Evolutionary conservation across 2,329 filamentous ascomycete genomes (phyloP), one percentile per base, ranked within the genome.

Genomic region (Arthrobotrys pseudoclavata): DNA sequence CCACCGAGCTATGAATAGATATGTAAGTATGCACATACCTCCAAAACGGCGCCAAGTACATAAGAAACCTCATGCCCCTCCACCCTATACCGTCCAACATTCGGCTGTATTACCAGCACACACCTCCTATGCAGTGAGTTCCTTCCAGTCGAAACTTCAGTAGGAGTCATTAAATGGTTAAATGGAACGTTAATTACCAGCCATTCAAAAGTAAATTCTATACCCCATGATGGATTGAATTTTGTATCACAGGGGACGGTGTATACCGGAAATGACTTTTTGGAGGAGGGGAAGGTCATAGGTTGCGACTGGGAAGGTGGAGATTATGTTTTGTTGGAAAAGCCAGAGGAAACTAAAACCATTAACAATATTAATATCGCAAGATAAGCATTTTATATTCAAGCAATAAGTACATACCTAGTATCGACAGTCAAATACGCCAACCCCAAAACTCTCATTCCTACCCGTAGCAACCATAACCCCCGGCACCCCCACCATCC

Each of bases 31-130:
- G 1, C 1, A 60, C 37, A 6, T 60, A 74, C 69, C 62, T 74
- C 40, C 55, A 31, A 74, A 74, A 74, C 9, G 61, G 61, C 1
- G 31, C 69, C 69, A 1, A 74, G 24, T 4, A 74, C 22, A 45
- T 67, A 74, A 29, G 61, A 67, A 52, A 74, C 48, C 6, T 22
- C 55, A 72, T 64, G 66, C 10, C 29, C 31, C 22, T 47, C 4
- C 29, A 71, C 4, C 12, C 15, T 18, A 55, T 22, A 52, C 10
- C 31, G 57, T 15, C 50, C 31, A 47, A 47, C 55, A 26, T 60
- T 60, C 55, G 68, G 40, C 47, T 53, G 34, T 7, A 71, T 18
- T 3, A 45, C 47, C 31, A 61, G 45, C 47, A 42, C 68, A 55
- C 57, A 63, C 42, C 34, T 63, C 10, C 20, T 69, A 3, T 15